phyloP scores from a whole-genome alignment of 2,329 filamentous ascomycete species.

The Aureobasidium sp. region DNA sequence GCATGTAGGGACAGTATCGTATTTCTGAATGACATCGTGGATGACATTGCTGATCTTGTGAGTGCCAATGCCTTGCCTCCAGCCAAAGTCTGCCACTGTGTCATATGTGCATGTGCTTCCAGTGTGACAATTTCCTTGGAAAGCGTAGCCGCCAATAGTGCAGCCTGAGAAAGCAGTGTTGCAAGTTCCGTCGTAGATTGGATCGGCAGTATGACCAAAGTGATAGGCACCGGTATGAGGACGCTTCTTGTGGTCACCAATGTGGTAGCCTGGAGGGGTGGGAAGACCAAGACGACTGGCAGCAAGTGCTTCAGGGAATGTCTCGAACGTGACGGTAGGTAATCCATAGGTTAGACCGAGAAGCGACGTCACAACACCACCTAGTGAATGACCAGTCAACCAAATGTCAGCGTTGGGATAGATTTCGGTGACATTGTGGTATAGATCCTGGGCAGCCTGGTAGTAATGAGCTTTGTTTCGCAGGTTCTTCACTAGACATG shows the following conservation, averaged over 20 bases:
- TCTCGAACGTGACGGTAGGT: constrained; percentile 87
- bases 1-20: constrained; percentile 74
- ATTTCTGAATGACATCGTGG: constrained; percentile 74
- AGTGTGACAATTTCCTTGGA: constrained; percentile 89
- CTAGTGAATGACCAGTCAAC: constrained; percentile 87
- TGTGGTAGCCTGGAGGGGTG: constrained; percentile 69
- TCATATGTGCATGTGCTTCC: constrained; percentile 87
- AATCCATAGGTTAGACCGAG: constrained; percentile 85
- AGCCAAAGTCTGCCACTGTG: constrained; percentile 83
- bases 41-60: constrained; percentile 89
- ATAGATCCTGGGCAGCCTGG: constrained; percentile 78
- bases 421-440: constrained; percentile 81
- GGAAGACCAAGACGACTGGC: constrained; percentile 80
- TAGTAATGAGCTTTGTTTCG: constrained; percentile 86
- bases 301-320: constrained; percentile 83
- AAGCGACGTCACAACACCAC: constrained; percentile 81
- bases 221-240: constrained; percentile 74
- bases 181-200: constrained; percentile 88
- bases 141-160: constrained; percentile 84
- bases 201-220: constrained; percentile 93
- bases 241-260: constrained; percentile 63
- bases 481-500: constrained; percentile 71
- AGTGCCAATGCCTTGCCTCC: constrained; percentile 83
- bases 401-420: constrained; percentile 82
- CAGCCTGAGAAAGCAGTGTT: constrained; percentile 85